Conservation (phyloP, 2,329 filamentous ascomycete genomes). For the Gnomoniopsis smithogilvyi region DNA sequence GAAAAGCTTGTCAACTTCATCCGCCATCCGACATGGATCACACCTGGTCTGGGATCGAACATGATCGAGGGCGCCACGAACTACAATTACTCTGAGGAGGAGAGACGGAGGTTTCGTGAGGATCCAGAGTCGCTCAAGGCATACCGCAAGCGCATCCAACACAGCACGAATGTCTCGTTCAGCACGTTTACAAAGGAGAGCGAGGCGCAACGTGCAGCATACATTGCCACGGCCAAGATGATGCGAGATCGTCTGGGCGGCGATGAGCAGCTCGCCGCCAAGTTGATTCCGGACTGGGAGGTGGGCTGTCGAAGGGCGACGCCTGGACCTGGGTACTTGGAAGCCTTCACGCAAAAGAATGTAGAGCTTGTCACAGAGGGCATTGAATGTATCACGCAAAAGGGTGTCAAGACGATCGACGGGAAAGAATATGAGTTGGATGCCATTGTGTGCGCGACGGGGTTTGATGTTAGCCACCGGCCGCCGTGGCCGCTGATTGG, state of each 20-base stretch:
- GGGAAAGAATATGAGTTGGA: slow-evolving; percentile 53
- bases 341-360: slow-evolving; percentile 42
- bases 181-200: slow-evolving; percentile 16
- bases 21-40: slow-evolving; percentile 55
- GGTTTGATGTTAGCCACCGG: slow-evolving; percentile 54
- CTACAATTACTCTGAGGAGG: slow-evolving; percentile 7
- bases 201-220: slow-evolving; percentile 13
- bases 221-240: not conserved
- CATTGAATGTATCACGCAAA: slow-evolving; percentile 46
- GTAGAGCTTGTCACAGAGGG: slow-evolving; percentile 1
- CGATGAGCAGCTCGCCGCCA: slow-evolving; percentile 11
- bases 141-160: slow-evolving; percentile 21
- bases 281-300: slow-evolving; percentile 56
- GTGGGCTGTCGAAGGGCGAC: slow-evolving; percentile 60
- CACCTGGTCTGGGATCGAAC: slow-evolving; percentile 1
- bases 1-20: slow-evolving; percentile 57
- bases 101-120: slow-evolving; percentile 14
- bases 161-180: slow-evolving; percentile 17
- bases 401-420: slow-evolving; percentile 53
- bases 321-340: slow-evolving; percentile 61
- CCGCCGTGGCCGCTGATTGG: slow-evolving; percentile 58
- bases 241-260: slow-evolving; percentile 20
- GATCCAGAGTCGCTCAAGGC: slow-evolving; percentile 14
- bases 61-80: slow-evolving; percentile 8
- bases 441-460: slow-evolving; percentile 62